Percentiles rank a stretch among this genome's conserved stretches.
phyloP scores from a whole-genome alignment of 78 protist genomes.

The Ministeria vibrans region DNA sequence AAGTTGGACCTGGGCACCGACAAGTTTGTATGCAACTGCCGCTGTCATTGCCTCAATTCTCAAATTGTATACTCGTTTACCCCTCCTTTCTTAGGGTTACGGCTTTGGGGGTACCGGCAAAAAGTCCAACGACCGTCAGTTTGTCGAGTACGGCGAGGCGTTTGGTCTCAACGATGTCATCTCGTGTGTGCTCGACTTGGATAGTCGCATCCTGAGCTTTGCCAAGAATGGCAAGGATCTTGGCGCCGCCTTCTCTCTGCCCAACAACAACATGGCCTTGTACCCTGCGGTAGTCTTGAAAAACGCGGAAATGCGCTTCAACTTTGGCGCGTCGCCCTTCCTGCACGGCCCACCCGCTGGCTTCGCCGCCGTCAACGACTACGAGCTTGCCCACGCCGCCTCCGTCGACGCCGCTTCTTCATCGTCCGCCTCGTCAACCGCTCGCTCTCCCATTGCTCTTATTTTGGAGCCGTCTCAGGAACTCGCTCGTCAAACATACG shows the following conservation, averaged over 20 bases:
- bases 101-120: conserved; percentile 69
- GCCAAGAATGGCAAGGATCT: conserved; percentile 51
- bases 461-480: conserved; percentile 75
- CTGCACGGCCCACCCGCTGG: background rate
- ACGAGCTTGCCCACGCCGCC: no score
- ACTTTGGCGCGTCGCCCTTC: conserved; percentile 29
- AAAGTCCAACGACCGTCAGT: conserved; percentile 29
- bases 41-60: background rate
- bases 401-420: no score
- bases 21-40: background rate
- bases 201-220: conserved; percentile 24
- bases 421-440: no score
- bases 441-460: conserved; percentile 16
- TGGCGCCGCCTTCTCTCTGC: background rate
- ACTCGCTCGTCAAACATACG: conserved; percentile 60
- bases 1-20: conserved; percentile 56
- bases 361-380: background rate
- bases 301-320: background rate
- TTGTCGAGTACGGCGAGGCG: conserved; percentile 50
- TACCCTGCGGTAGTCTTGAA: conserved; percentile 30
- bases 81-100: background rate
- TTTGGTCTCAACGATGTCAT: conserved; percentile 50
- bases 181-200: conserved; percentile 43
- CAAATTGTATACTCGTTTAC: background rate
- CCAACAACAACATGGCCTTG: background rate